A percentile compares a stretch with the other conserved stretches of the same genome.
phyloP scores from a whole-genome alignment of 345 rosid species.

The Euphorbia tirucalli region DNA sequence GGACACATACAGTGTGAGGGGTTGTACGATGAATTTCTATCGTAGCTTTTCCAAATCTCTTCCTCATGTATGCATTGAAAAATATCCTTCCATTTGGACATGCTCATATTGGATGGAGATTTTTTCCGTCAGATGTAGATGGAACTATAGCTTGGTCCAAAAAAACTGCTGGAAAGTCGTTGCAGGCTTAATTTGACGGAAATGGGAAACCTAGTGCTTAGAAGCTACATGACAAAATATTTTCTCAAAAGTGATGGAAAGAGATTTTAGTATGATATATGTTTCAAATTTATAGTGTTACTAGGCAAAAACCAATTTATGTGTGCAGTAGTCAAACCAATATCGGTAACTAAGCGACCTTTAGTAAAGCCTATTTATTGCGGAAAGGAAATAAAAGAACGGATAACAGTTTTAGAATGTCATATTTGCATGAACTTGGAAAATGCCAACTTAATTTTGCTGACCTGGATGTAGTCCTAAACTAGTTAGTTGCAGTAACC shows the following conservation, averaged over 20 bases:
- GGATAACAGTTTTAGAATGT: neutral
- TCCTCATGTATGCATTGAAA: too few relatives aligned
- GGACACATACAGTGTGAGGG: too few relatives aligned
- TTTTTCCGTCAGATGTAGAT: conserved; percentile 15
- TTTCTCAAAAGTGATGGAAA: too few relatives aligned
- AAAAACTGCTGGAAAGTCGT: conserved; percentile 16
- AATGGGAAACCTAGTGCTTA: conserved; percentile 23
- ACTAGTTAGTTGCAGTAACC: neutral
- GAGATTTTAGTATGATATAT: too few relatives aligned
- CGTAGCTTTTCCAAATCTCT: too few relatives aligned
- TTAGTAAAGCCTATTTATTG: neutral
- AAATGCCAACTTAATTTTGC: neutral
- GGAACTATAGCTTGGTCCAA: conserved; percentile 30
- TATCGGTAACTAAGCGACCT: neutral
- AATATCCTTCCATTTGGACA: too few relatives aligned
- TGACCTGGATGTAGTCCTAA: neutral
- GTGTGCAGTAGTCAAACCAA: too few relatives aligned
- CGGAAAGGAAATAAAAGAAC: neutral
- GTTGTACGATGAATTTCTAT: too few relatives aligned
- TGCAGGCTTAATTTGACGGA: conserved; percentile 14
- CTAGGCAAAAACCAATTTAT: too few relatives aligned
- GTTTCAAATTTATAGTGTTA: too few relatives aligned
- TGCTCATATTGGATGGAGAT: conserved; percentile 13
- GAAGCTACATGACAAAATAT: too few relatives aligned
- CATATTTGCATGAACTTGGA: neutral